Conservation (phyloP, 2,329 filamentous ascomycete genomes). For the Mycosphaerella arachidis region DNA sequence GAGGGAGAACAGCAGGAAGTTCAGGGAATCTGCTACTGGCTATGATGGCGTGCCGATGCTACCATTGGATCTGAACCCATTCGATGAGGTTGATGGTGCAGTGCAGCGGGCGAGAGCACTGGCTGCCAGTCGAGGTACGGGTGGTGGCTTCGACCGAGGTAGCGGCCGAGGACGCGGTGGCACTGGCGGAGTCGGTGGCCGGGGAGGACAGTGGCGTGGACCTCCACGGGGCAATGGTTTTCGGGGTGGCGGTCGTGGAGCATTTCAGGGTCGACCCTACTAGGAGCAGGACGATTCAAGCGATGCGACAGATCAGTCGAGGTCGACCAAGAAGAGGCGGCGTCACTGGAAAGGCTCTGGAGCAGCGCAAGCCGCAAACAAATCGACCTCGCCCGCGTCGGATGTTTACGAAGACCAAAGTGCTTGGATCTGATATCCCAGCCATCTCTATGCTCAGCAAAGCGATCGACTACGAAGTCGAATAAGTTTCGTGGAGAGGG, state of each 20-base stretch:
- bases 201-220: constrained; percentile 6
- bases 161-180: constrained; percentile 8
- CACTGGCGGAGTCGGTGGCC: constrained; percentile 1
- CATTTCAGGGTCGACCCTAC: not conserved
- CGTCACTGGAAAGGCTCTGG: not conserved
- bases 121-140: constrained; percentile 10
- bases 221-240: constrained; percentile 8
- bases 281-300: not conserved
- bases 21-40: constrained; percentile 14
- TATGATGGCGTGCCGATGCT: constrained; percentile 21
- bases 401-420: not conserved
- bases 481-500: not conserved
- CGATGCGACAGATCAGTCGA: not conserved
- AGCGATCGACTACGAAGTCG: not conserved
- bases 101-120: constrained; percentile 22
- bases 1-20: constrained; percentile 19
- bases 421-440: not conserved
- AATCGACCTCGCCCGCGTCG: not conserved
- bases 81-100: constrained; percentile 15
- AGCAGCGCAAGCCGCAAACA: not conserved
- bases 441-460: not conserved
- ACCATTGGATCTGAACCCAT: not conserved
- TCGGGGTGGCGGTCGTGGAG: constrained; percentile 8
- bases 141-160: constrained; percentile 8
- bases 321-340: not conserved